phyloP scores from a whole-genome alignment of 2,329 filamentous ascomycete species.

The Fusarium albidum region DNA sequence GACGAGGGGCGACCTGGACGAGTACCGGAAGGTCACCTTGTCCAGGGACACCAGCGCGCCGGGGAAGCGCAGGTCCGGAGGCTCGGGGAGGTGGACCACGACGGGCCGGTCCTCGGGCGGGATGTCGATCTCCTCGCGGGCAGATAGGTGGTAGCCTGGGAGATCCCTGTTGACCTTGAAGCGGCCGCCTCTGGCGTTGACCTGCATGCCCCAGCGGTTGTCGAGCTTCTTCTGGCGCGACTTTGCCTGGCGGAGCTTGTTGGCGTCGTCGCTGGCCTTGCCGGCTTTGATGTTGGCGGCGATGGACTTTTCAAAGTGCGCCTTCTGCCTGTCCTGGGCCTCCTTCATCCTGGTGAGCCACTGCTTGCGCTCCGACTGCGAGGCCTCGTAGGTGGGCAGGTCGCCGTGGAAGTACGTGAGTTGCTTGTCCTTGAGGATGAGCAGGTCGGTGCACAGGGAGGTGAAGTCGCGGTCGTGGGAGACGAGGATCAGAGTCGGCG shows the following conservation, averaged over 20 bases:
- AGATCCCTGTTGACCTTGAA: conserved; percentile 85
- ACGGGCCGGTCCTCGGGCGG: conserved; percentile 69
- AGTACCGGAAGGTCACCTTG: conserved; percentile 72
- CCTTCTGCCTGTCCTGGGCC: conserved; percentile 80
- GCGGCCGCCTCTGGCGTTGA: conserved; percentile 73
- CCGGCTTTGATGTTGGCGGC: conserved; percentile 77
- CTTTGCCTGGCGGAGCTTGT: conserved; percentile 86
- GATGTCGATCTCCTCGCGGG: conserved; percentile 75
- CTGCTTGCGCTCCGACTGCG: conserved; percentile 71
- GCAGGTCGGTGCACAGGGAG: conserved; percentile 78
- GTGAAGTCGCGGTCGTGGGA: conserved; percentile 87
- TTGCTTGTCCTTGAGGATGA: conserved; percentile 76
- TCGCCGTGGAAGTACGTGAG: conserved; percentile 80
- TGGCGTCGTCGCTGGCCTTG: conserved; percentile 81
- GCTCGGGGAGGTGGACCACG: conserved; percentile 65
- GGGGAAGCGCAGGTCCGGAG: conserved; percentile 76
- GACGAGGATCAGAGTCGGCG: conserved; percentile 77
- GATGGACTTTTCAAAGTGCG: conserved; percentile 83
- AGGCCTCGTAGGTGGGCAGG: conserved; percentile 74
- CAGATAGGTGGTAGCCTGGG: conserved; percentile 65
- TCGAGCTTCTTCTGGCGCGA: conserved; percentile 86
- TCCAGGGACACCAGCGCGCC: conserved; percentile 78
- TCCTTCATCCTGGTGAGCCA: conserved; percentile 80
- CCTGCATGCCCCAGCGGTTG: conserved; percentile 79
- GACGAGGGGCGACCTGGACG: conserved; percentile 47